phyloP scores from a whole-genome alignment of 306 rosid genomes.

The Cucurbita moschata region DNA sequence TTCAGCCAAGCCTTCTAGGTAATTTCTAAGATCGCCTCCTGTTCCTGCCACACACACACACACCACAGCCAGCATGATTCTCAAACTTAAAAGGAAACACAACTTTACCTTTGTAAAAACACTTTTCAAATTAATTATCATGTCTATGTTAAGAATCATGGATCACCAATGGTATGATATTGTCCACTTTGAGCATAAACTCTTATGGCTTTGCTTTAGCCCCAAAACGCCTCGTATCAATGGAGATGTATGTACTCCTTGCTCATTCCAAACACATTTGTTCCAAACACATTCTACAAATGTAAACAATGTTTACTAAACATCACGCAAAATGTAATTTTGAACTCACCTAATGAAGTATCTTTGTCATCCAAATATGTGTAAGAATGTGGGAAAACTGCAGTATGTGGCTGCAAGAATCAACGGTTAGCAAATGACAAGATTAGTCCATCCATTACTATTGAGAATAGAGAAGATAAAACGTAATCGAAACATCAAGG shows the following conservation, averaged over 20 bases:
- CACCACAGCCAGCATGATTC: neutral
- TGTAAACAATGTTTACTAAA: too few relatives aligned
- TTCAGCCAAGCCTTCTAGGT: slow-evolving; percentile 35
- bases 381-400: slow-evolving; percentile 50
- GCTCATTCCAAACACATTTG: too few relatives aligned
- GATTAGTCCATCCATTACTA: neutral
- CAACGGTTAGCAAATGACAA: slow-evolving; percentile 9
- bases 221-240: too few relatives aligned
- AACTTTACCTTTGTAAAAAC: neutral
- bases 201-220: too few relatives aligned
- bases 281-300: neutral
- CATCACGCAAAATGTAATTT: neutral
- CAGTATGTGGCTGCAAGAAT: slow-evolving; percentile 34
- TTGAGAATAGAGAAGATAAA: neutral
- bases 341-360: slow-evolving; percentile 45
- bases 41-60: slow-evolving; percentile 23
- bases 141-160: too few relatives aligned
- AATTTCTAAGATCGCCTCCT: slow-evolving; percentile 43
- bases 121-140: neutral
- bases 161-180: neutral
- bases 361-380: slow-evolving; percentile 23
- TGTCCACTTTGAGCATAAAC: too few relatives aligned
- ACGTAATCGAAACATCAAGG: too few relatives aligned
- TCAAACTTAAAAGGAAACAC: neutral
- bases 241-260: too few relatives aligned